Base-by-base conservation (phyloP, 2,329 filamentous ascomycete species). In the Fusarium nematophilum region DNA sequence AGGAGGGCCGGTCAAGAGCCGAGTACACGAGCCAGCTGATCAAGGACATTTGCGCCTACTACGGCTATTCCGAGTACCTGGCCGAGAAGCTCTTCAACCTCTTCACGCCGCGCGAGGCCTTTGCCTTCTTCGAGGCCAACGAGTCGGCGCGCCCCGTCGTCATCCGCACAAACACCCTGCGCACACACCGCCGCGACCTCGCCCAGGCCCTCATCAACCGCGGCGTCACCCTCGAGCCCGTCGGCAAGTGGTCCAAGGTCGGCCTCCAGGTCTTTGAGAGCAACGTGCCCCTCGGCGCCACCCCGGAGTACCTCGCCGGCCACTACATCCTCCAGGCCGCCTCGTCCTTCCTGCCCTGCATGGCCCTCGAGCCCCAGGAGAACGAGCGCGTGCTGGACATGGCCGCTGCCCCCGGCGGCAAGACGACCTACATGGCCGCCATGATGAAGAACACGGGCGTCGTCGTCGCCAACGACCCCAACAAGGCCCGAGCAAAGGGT, bases 51-150 rank as follows among this genome's bases (percentile, higher is more conserved):
- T 97, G 93, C 79, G 87, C 90, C 51, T 99, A 99, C 82, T 99
- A 99, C 74, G 93, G 94, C 57, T 99, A 99, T 81, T 96, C 91
- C 4, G 87, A 90, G 30, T 98, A 90, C 78, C 84, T 99, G n/a
- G 95, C 93, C 5, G 92, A 97, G 77, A 99, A 98, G 82, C 87
- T 99, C 13, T 93, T 93, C 79, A 89, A 90, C 71, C 87, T 99
- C 6, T 98, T 99, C 79, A 88, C 93, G 2, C 92, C 95, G 0
- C 89, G 90, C 68, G 95, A 99, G 79, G 95, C 95, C 0, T 96
- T 98, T 68, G 93, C 93, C 49, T 99, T 99, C 79, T 98, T 99
- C 79, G 95, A 99, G 79, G 94, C 94, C 69, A 99, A 99, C 87
- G 95, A 99, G 79, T 93, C 91, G 23, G 87, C 93, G 11, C 88